Evolutionary conservation across 441 rosid genomes (phyloP).

Genomic region (Capsella rubella): DNA sequence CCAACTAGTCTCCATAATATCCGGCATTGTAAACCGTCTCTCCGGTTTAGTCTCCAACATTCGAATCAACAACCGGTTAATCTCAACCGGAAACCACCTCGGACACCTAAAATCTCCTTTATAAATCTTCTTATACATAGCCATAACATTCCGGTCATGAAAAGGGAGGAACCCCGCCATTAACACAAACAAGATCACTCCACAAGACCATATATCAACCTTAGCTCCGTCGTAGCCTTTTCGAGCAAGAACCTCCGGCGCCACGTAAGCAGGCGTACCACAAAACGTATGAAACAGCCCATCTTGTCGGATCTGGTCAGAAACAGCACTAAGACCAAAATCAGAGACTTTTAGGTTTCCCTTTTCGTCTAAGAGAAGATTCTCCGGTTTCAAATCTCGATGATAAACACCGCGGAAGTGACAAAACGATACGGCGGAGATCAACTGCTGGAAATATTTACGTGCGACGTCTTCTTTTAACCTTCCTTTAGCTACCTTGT

Average conservation of each 20-base stretch:
- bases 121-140: conserved; percentile 85
- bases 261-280: conserved; percentile 94
- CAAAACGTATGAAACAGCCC: conserved; percentile 89
- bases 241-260: conserved; percentile 84
- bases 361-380: conserved; percentile 70
- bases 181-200: conserved; percentile 77
- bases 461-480: conserved; percentile 73
- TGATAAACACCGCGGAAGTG: conserved; percentile 91
- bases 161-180: conserved; percentile 92
- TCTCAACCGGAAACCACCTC: conserved; percentile 85
- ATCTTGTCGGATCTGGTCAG: conserved; percentile 87
- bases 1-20: conserved; percentile 78
- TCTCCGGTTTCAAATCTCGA: conserved; percentile 91
- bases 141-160: conserved; percentile 81
- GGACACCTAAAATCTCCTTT: conserved; percentile 83
- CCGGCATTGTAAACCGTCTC: conserved; percentile 68
- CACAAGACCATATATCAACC: conserved; percentile 93
- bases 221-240: conserved; percentile 90
- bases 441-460: conserved; percentile 77
- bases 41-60: conserved; percentile 77
- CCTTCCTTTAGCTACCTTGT: conserved; percentile 83
- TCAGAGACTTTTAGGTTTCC: conserved; percentile 84
- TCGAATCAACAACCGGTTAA: conserved; percentile 53
- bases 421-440: conserved; percentile 82
- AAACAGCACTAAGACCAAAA: conserved; percentile 84